Evolutionary conservation across 1,284 basidiomycete species (phyloP).

Genomic region (Trichosporon sp.): DNA sequence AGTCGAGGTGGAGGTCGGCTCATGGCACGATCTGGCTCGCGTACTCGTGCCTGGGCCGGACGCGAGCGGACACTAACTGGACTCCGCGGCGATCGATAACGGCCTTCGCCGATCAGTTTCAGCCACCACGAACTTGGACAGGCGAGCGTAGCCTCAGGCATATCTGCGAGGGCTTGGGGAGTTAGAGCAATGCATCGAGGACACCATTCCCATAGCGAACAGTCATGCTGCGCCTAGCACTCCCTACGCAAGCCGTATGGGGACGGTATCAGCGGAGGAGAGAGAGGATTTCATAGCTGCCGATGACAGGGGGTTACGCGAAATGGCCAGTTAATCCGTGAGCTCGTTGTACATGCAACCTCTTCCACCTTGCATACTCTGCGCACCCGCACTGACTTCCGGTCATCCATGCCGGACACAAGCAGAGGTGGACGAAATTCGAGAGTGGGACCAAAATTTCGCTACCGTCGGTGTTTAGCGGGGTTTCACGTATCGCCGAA

Average conservation of each 20-base stretch:
- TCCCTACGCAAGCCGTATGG: too few relatives aligned
- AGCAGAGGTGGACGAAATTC: background rate
- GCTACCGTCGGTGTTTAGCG: background rate
- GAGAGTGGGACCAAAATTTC: background rate
- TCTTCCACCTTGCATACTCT: too few relatives aligned
- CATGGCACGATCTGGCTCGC: slow-evolving; percentile 17
- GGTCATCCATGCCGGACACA: background rate
- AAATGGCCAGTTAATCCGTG: too few relatives aligned
- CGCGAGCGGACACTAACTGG: background rate
- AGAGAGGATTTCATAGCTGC: too few relatives aligned
- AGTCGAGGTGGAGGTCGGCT: slow-evolving; percentile 17
- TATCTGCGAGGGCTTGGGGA: background rate
- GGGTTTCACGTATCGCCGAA: slow-evolving; percentile 9
- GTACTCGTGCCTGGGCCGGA: slow-evolving; percentile 18
- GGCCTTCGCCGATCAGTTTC: slow-evolving; percentile 7
- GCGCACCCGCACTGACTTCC: background rate
- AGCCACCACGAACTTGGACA: background rate
- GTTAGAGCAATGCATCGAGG: background rate
- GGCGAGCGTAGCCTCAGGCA: too few relatives aligned
- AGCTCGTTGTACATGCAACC: too few relatives aligned
- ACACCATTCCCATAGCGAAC: too few relatives aligned
- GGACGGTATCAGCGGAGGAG: too few relatives aligned
- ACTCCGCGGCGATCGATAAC: slow-evolving; percentile 2
- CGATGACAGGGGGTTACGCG: too few relatives aligned
- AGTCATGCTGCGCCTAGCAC: too few relatives aligned